Base-by-base conservation (phyloP, 164 flowering plant genomes). In the Nymphaea colorata region DNA sequence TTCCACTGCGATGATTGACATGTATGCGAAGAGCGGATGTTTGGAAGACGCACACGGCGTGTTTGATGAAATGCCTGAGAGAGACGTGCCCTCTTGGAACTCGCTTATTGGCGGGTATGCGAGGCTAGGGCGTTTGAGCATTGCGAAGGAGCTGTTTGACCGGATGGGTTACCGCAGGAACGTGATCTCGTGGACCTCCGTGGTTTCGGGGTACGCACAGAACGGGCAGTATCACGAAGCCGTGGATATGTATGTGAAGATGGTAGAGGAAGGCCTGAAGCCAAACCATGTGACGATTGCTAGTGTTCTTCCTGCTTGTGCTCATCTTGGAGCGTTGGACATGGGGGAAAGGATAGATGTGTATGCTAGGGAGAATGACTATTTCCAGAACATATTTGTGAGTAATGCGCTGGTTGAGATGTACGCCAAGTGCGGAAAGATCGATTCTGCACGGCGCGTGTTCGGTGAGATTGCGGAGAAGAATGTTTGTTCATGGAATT, bases 271-370 rank as follows among this genome's bases (percentile, higher is more conserved):
- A 67, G 78, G 43, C 65, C 75, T 80, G 43, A 77, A 45, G 77
- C 96, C 92, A 2, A 87, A 93, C 82, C 88, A 81, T 69, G 86
- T 89, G 68, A 90, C 93, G 16, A 51, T 93, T 36, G 83, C 91
- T 53, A 84, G 96, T 73, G 86, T 89, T 67, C 86, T 93, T 59
- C 91, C 93, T 4, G 96, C 93, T 51, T 93, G 98, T 68, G 90
- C 93, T 2, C 81, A 84, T 69, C 83, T 93, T 43, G 96, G 96
- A 65, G 96, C 98, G 5, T 65, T 89, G 76, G 92, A 82, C 71
- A 67, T 84, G 42, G 98, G 98, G 43, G 76, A 81, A 80, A 84
- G 82, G 73, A 82, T 93, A 59, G 87, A 82, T 68, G 67, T 47
- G 2, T 90, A 85, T 71, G 95, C 87, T 4, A 83, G 85, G 71